Base-by-base conservation (phyloP, 306 rosid species). In the Casuarina equisetifolia region DNA sequence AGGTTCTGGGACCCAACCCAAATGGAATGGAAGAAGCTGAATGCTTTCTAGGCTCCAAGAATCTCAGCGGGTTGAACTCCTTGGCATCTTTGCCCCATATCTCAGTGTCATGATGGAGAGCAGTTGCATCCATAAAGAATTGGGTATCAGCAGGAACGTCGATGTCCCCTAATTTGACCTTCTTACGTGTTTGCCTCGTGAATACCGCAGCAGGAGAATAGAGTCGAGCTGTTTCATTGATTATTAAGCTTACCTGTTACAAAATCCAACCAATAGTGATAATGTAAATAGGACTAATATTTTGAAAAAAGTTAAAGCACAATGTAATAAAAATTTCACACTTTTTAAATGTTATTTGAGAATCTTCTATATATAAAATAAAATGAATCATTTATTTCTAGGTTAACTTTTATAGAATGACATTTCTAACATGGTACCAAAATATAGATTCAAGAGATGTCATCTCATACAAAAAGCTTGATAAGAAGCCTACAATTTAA, bases 81-180 rank as follows among this genome's bases (percentile, higher is more conserved):
- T 84, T 57, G 35, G 88, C 86, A 83, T 93, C 95, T 83, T 91
- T 89, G 52, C 97, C 97, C 97, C 98, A 91, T 4, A 91, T 67
- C 62, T 80, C 85, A 25, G 1, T 71, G 79, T 89, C 91, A 35
- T 89, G 94, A 75, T 89, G 98, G 49, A 85, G 80, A 51, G 85
- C 89, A 42, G 79, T 74, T 72, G 91, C 38, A 52, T 91, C 85
- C 88, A 91, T 6, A 75, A 36, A 76, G 32, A 93, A 84, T 52
- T 91, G 87, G 25, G 94, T 83, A 58, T 85, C 77, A 1, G 86
- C 83, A 74, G 98, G 95, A 85, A 87, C 59, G 75, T 81, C 83
- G 12, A 87, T 67, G 78, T 57, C 81, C 77, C 94, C 89, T 17
- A 89, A 80, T 85, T 73, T 82, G 32, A 87, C 86, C 72, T 73